phyloP scores from a whole-genome alignment of 2,329 filamentous ascomycete genomes.

The Ophiostoma montium region DNA sequence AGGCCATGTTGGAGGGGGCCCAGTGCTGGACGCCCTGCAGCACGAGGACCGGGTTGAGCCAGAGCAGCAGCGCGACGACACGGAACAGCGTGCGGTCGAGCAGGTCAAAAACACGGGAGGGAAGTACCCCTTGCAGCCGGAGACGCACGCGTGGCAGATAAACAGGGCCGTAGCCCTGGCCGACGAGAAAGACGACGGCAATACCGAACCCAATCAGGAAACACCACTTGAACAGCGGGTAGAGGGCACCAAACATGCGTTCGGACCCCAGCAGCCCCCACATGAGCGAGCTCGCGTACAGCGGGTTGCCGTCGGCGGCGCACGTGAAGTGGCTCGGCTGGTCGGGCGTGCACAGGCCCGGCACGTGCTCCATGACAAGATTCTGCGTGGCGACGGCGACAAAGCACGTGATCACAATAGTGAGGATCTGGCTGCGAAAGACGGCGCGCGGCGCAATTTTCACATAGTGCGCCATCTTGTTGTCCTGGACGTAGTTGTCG shows the following conservation, averaged over 20 bases:
- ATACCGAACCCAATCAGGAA: constrained; percentile 47
- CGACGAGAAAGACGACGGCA: constrained; percentile 23
- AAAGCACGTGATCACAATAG: constrained; percentile 45
- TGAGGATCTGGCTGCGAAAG: constrained; percentile 47
- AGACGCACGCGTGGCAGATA: constrained; percentile 23
- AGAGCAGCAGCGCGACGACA: constrained; percentile 48
- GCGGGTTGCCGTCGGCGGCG: constrained; percentile 35
- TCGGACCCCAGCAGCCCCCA: constrained; percentile 61
- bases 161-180: constrained; percentile 21
- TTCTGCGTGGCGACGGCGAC: constrained; percentile 52
- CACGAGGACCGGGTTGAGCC: constrained; percentile 51
- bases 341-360: constrained; percentile 40
- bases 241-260: constrained; percentile 56
- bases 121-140: constrained; percentile 19
- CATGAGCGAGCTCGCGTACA: constrained; percentile 56
- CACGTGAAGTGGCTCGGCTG: constrained; percentile 44
- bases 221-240: constrained; percentile 53
- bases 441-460: constrained; percentile 51
- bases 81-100: constrained; percentile 44
- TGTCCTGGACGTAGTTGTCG: constrained; percentile 45
- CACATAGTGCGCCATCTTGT: constrained; percentile 64
- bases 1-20: constrained; percentile 56
- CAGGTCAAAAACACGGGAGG: constrained; percentile 21
- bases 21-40: constrained; percentile 50
- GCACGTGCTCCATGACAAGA: constrained; percentile 48